Conservation (phyloP, 176 grass and related monocot genomes). For the Musa beccarii region DNA sequence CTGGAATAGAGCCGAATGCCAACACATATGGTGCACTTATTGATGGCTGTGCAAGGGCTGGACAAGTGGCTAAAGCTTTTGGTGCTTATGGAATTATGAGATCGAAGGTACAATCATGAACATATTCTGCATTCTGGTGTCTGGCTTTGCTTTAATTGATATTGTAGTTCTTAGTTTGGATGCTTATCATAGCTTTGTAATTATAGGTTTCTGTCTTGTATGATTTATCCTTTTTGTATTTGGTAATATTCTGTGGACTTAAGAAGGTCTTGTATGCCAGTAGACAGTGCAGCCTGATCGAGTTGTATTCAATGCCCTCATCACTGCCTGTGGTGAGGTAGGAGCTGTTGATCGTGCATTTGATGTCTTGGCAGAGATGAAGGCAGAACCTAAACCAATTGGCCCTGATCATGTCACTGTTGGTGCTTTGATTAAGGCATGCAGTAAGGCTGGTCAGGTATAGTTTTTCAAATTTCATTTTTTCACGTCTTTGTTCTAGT, state of each 20-base stretch:
- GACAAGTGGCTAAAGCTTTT: slow-evolving; percentile 98
- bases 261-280: slow-evolving; percentile 59
- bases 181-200: not conserved
- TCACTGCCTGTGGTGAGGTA: slow-evolving; percentile 95
- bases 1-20: slow-evolving; percentile 83
- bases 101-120: slow-evolving; percentile 64
- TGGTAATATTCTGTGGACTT: slow-evolving; percentile 35
- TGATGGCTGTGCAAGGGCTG: slow-evolving; percentile 90
- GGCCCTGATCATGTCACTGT: slow-evolving; percentile 94
- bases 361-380: slow-evolving; percentile 98
- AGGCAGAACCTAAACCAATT: slow-evolving; percentile 54
- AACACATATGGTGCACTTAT: slow-evolving; percentile 93
- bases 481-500: not conserved
- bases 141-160: slow-evolving; percentile 5
- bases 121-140: slow-evolving; percentile 12
- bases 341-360: slow-evolving; percentile 95
- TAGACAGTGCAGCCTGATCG: slow-evolving; percentile 99
- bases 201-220: not conserved
- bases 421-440: slow-evolving; percentile 88
- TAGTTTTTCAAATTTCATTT: slow-evolving; percentile 12
- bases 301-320: slow-evolving; percentile 98
- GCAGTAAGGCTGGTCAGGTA: slow-evolving; percentile 78
- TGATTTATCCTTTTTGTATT: slow-evolving; percentile 1
- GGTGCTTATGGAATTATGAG: slow-evolving; percentile 95
- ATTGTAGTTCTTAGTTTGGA: slow-evolving; percentile 12